These are phyloP conservation scores for Fusarium sp. DNA, from an alignment of 2,329 filamentous ascomycete genomes.

Conservation along the genomic window DNA sequence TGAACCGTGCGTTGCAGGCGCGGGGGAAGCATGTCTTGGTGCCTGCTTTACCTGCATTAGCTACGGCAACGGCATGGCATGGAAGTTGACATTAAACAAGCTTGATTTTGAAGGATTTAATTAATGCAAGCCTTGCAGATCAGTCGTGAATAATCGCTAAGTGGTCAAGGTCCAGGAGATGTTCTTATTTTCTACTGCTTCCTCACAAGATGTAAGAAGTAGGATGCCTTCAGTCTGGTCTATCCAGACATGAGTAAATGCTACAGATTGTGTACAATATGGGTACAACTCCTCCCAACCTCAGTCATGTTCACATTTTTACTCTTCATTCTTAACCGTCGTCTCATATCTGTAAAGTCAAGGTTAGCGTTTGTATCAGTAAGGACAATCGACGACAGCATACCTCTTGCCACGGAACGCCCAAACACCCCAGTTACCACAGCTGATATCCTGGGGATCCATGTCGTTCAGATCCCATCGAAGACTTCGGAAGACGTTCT, in stretches of 20 bases:
- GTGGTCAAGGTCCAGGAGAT: constrained; percentile 15
- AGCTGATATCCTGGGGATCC: constrained; percentile 92
- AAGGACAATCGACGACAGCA: constrained; percentile 49
- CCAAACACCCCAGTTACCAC: constrained; percentile 98
- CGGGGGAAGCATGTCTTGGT: constrained; percentile 18
- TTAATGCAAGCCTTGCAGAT: constrained; percentile 4
- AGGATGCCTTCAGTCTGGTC: constrained; percentile 17
- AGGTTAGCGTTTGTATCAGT: constrained; percentile 1
- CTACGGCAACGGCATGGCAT: constrained; percentile 12
- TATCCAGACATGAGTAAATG: constrained; percentile 31
- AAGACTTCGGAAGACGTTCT: constrained; percentile 93
- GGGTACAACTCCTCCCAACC: constrained; percentile 21
- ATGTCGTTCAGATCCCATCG: constrained; percentile 97
- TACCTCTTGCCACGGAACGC: constrained; percentile 97
- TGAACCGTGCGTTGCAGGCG: constrained; percentile 38
- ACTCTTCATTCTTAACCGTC: constrained; percentile 61
- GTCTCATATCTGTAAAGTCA: constrained; percentile 68
- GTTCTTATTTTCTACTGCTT: constrained; percentile 14
- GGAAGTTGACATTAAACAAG: background rate
- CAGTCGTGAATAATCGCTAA: background rate
- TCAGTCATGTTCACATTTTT: constrained; percentile 5
- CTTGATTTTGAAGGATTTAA: background rate
- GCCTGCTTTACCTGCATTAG: constrained; percentile 17
- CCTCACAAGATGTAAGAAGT: background rate
- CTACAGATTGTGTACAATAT: constrained; percentile 40